These are phyloP conservation scores for Monosporozyma siamensis DNA, from an alignment of 805 yeast species.

Conservation along the genomic window DNA sequence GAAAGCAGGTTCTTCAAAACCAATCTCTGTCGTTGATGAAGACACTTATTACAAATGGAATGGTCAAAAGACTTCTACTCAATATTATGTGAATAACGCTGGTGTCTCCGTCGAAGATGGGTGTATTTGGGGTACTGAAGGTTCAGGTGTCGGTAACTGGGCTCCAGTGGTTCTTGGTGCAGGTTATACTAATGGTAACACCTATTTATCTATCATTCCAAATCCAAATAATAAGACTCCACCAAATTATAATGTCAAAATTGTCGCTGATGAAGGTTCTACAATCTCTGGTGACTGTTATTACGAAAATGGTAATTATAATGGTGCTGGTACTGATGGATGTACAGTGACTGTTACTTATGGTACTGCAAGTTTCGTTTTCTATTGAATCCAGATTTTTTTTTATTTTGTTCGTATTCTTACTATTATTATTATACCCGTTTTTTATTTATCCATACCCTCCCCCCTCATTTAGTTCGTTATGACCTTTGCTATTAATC, in stretches of 20 bases:
- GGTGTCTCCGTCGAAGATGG: slow-evolving; percentile 63
- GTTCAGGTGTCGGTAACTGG: slow-evolving; percentile 65
- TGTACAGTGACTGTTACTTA: slow-evolving; percentile 63
- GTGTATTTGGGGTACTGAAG: slow-evolving; percentile 59
- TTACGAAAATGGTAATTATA: slow-evolving; percentile 70
- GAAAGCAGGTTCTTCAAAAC: slow-evolving; percentile 35
- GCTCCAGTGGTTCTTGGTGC: slow-evolving; percentile 74
- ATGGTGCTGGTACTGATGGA: slow-evolving; percentile 60
- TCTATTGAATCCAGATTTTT: slow-evolving; percentile 28
- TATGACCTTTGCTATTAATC: too few relatives aligned
- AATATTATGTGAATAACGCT: slow-evolving; percentile 68
- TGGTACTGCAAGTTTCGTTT: slow-evolving; percentile 55
- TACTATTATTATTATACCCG: neutral
- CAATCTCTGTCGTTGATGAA: slow-evolving; percentile 53
- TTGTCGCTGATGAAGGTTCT: slow-evolving; percentile 53
- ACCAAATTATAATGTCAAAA: slow-evolving; percentile 60
- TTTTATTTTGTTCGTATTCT: neutral
- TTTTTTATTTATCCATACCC: neutral
- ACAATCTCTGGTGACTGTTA: slow-evolving; percentile 62
- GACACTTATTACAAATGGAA: slow-evolving; percentile 52
- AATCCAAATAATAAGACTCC: slow-evolving; percentile 57
- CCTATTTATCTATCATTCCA: slow-evolving; percentile 66
- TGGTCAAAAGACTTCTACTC: slow-evolving; percentile 58
- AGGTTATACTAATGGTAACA: slow-evolving; percentile 50
- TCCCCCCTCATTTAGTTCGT: neutral